Conservation (phyloP, 805 yeast species). For the Candida sonorensis region DNA sequence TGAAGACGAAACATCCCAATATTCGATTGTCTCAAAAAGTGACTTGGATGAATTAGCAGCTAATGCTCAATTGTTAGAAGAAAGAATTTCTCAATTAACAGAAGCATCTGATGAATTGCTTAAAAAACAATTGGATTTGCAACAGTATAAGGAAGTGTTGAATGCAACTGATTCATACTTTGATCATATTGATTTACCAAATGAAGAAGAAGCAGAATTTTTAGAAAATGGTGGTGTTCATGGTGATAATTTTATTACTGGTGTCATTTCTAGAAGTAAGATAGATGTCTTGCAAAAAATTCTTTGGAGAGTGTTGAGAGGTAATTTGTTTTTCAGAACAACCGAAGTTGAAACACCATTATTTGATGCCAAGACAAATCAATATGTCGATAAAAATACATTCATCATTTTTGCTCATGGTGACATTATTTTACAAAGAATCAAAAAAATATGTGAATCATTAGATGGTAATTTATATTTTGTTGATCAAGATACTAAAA, state of each 20-base stretch:
- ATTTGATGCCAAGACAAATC: slow-evolving; percentile 52
- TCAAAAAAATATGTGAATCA: slow-evolving; percentile 80
- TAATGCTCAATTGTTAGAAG: slow-evolving; percentile 62
- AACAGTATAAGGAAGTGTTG: slow-evolving; percentile 65
- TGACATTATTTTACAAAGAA: slow-evolving; percentile 58
- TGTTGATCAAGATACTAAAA: slow-evolving; percentile 39
- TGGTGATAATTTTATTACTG: slow-evolving; percentile 56
- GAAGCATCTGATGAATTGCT: slow-evolving; percentile 62
- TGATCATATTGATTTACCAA: slow-evolving; percentile 21
- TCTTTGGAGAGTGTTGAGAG: slow-evolving; percentile 63
- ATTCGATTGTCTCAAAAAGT: slow-evolving; percentile 17
- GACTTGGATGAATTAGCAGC: slow-evolving; percentile 67
- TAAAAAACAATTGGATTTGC: slow-evolving; percentile 53
- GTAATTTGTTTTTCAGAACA: slow-evolving; percentile 76
- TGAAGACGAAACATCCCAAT: slow-evolving; percentile 15
- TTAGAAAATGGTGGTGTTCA: slow-evolving; percentile 32
- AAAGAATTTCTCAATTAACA: slow-evolving; percentile 63
- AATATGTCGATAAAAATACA: slow-evolving; percentile 63
- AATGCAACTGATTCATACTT: slow-evolving; percentile 45
- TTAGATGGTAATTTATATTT: slow-evolving; percentile 74
- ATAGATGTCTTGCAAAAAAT: slow-evolving; percentile 70
- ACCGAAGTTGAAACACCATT: slow-evolving; percentile 66
- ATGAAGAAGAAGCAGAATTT: slow-evolving; percentile 29
- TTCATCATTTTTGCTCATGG: slow-evolving; percentile 94
- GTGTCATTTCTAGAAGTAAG: slow-evolving; percentile 71